phyloP scores from a whole-genome alignment of 1,139 yeast genomes.

The Eremothecium gossypii region DNA sequence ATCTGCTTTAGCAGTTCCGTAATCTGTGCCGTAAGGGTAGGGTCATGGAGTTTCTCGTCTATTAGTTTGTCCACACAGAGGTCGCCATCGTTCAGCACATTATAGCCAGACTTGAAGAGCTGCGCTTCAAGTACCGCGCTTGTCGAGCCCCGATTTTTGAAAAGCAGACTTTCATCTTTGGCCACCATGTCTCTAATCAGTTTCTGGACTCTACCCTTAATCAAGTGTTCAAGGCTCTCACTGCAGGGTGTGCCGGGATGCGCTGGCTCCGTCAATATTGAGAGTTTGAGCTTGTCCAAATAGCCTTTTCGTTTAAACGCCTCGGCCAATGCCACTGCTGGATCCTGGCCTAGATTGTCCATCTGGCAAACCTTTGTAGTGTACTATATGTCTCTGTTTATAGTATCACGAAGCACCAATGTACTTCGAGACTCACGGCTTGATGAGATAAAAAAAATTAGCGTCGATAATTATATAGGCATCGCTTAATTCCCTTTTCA shows the following conservation, averaged over 20 bases:
- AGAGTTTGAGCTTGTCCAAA: constrained; percentile 24
- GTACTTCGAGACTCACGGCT: too few relatives aligned
- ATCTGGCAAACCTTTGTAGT: too few relatives aligned
- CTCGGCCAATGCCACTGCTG: constrained; percentile 24
- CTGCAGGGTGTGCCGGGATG: constrained; percentile 4
- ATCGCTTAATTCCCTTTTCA: too few relatives aligned
- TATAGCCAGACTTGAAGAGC: constrained; percentile 23
- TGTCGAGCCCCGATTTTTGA: constrained; percentile 28
- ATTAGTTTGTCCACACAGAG: constrained; percentile 14
- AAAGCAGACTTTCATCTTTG: constrained; percentile 24
- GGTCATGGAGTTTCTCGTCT: constrained; percentile 14
- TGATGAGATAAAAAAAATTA: too few relatives aligned
- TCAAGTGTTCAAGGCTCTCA: constrained; percentile 14
- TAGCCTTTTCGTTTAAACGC: constrained; percentile 26
- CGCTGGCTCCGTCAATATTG: constrained; percentile 13
- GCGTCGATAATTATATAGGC: too few relatives aligned
- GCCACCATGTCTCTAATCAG: constrained; percentile 22
- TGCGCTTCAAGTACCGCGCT: constrained; percentile 28
- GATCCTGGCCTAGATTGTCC: constrained; percentile 10
- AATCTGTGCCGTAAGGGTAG: constrained; percentile 14
- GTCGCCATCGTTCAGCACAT: constrained; percentile 15
- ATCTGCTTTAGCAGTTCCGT: constrained; percentile 8
- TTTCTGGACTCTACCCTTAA: constrained; percentile 16
- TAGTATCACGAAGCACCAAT: too few relatives aligned
- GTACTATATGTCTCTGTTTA: too few relatives aligned